Conservation (phyloP, 2,329 filamentous ascomycete species). For the Boeremia exigua region DNA sequence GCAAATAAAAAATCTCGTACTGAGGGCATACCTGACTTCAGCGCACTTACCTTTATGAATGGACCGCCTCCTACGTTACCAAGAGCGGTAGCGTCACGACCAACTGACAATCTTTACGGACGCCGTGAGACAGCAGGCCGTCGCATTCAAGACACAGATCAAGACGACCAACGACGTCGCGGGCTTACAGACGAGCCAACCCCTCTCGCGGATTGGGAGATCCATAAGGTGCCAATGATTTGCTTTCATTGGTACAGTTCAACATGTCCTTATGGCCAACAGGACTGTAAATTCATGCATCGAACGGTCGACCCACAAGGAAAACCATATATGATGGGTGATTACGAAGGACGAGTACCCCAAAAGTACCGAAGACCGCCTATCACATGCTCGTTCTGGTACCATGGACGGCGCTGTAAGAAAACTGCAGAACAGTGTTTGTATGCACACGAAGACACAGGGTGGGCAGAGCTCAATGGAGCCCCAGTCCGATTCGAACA, state of each 20-base stretch:
- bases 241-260: conserved; percentile 38
- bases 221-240: conserved; percentile 36
- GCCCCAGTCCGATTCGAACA: neutral
- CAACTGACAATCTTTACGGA: conserved; percentile 28
- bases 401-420: conserved; percentile 24
- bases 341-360: conserved; percentile 25
- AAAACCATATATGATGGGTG: conserved; percentile 20
- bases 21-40: conserved; percentile 36
- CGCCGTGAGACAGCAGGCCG: conserved; percentile 31
- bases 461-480: conserved; percentile 12
- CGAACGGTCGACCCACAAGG: conserved; percentile 29
- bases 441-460: conserved; percentile 42
- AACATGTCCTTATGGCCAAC: conserved; percentile 24
- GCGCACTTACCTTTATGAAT: conserved; percentile 34
- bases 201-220: conserved; percentile 29
- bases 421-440: conserved; percentile 29
- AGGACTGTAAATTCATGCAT: conserved; percentile 39
- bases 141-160: conserved; percentile 19
- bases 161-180: conserved; percentile 8
- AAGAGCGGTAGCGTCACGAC: neutral
- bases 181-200: neutral
- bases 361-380: conserved; percentile 36
- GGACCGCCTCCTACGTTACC: conserved; percentile 15
- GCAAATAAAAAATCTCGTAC: conserved; percentile 30
- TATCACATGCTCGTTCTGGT: conserved; percentile 39